Evolutionary conservation across 1,284 basidiomycete species (phyloP), one percentile per base, ranked within the genome.

Genomic region (Fomitiporia mediterranea): DNA sequence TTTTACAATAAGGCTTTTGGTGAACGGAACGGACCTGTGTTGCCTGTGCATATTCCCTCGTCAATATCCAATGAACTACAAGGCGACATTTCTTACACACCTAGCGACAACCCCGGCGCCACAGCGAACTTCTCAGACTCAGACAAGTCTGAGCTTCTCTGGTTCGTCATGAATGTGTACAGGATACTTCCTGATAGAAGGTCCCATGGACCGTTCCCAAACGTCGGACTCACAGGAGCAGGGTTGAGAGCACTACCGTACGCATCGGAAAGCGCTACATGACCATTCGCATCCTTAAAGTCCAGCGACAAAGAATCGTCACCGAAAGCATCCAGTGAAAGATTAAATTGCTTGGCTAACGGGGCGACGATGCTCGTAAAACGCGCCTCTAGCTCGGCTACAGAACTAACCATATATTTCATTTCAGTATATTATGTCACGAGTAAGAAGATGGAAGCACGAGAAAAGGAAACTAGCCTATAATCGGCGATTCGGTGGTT

Each of bases 161-260:
- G 60, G 34, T 69, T 66, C 4, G 58, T 59, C 64, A 35, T 19
- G 44, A 67, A 49, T 2, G 75, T 71, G 1, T 72, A 70, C 53
- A 72, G 72, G 62, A 83, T 79, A 3, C 75, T 80, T 2, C 77
- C 79, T 11, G 73, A 71, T 2, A 83, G 68, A 9, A 83, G 57
- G 21, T 69, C 64, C 66, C 74, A 85, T 5, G 75, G 71, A 7
- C 67, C 68, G n/a, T 71, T 69, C 4, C 66, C 55, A 2, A 65
- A 65, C 15, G 69, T 71, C 2, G 82, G 78, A 1, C 82, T 77
- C 5, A 76, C 67, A 0, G 82, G 81, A 2, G 83, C 77, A 5
- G 75, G 72, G 47, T 74, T 67, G 27, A 72, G 63, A 17, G 65
- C 66, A 9, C 66, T 63, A n/a, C 66, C 64, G 53, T 62, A 70